Evolutionary conservation across 352 stramenopile species (phyloP), one percentile per base, ranked within the genome.

Genomic region (Phytophthora hibernalis): DNA sequence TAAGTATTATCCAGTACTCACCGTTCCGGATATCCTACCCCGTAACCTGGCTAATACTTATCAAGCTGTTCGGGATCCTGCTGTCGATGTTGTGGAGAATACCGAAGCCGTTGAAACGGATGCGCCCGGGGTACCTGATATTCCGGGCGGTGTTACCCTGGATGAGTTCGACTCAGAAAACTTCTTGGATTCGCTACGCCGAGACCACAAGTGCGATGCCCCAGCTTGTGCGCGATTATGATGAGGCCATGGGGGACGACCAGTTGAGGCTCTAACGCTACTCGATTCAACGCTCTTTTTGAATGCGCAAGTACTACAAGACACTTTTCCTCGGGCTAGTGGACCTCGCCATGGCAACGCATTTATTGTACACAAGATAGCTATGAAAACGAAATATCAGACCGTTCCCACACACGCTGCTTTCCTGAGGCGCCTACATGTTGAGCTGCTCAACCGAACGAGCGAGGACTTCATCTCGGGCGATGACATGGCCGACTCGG

Each of bases 241-340:
- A 51, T 15, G 8, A 61, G 12, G 31, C 31, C 12, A 52, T 68
- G 43, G 52, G 61, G 24, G 44, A 72, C 28, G 57, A 68, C 31
- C 65, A 72, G 37, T 26, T 72, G 18, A 50, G 61, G 0, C 37
- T 70, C 2, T 30, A 54, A n/a, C 20, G 48, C 9, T 38, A 38
- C 33, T 10, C 33, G 13, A 38, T 38, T 38, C 33, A 38, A 38
- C 33, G 33, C 8, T 11, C 33, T 11, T 15, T 38, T 9, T 9
- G 33, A 3, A 38, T 38, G 33, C 33, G 33, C 9, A 38, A 38
- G 33, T 38, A 38, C 33, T 38, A 38, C 33, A 38, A 38, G 33
- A 38, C 33, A 3, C 5, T 38, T 3, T 38, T 38, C 13, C 13
- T 38, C 9, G 33, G 33, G 8, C 13, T 38, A 38, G 33, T 38